Percentiles rank a stretch among this genome's conserved stretches.
phyloP scores from a whole-genome alignment of 495 filamentous ascomycete genomes.

The Penicillium antarcticum region DNA sequence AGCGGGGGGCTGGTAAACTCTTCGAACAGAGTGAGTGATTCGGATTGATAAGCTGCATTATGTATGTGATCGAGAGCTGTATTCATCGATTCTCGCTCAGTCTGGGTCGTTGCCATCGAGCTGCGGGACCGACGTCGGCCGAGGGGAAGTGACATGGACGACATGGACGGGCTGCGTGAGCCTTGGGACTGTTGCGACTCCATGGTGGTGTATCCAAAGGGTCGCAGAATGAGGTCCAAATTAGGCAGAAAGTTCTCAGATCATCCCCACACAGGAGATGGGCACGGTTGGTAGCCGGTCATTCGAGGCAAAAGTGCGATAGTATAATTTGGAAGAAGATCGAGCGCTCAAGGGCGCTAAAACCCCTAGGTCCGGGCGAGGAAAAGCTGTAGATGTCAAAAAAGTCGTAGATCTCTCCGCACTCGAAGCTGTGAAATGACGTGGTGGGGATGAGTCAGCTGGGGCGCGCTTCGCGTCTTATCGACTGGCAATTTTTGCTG shows the following conservation, averaged over 20 bases:
- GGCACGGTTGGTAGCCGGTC: constrained; percentile 1
- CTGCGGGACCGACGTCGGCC: constrained; percentile 56
- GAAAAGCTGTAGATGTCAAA: background rate
- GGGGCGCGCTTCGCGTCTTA: constrained; percentile 14
- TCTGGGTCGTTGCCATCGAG: constrained; percentile 55
- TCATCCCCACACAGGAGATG: constrained; percentile 13
- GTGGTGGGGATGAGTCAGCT: constrained; percentile 25
- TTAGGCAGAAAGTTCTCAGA: constrained; percentile 12
- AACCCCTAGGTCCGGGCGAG: background rate
- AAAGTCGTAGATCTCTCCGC: constrained; percentile 16
- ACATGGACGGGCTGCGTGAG: constrained; percentile 41
- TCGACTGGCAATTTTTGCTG: constrained; percentile 17
- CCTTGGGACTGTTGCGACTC: constrained; percentile 35
- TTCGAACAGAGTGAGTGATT: constrained; percentile 81
- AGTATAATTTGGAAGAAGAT: background rate
- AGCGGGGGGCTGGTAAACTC: constrained; percentile 61
- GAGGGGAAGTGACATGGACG: constrained; percentile 41
- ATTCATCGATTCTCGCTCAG: constrained; percentile 68
- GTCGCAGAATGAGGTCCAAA: background rate
- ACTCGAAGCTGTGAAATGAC: constrained; percentile 33
- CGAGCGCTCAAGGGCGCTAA: background rate
- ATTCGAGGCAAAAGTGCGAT: constrained; percentile 2
- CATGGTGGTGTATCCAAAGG: constrained; percentile 26
- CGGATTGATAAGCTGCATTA: constrained; percentile 73
- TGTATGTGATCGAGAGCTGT: constrained; percentile 83